Evolutionary conservation across 495 filamentous ascomycete species (phyloP).

Genomic region (Glutinoglossum americanum): DNA sequence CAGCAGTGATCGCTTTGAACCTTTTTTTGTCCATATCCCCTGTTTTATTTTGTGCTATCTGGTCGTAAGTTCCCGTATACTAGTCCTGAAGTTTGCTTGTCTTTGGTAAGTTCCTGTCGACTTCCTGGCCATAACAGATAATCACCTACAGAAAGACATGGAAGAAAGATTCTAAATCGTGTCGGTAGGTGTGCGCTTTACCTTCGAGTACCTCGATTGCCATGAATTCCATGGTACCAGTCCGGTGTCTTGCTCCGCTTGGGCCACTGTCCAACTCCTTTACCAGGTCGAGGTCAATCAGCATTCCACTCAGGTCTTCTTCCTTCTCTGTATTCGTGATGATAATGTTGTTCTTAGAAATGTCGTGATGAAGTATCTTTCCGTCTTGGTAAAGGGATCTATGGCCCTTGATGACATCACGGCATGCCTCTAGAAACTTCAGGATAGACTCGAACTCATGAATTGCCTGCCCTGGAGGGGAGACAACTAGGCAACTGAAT

Average conservation of each 20-base stretch:
- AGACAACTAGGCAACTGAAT: slow-evolving; percentile 9
- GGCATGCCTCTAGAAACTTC: slow-evolving; percentile 14
- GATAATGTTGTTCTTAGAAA: slow-evolving; percentile 9
- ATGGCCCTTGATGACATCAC: slow-evolving; percentile 13
- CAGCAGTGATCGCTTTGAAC: background rate
- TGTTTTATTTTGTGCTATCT: background rate
- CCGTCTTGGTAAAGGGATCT: slow-evolving; percentile 15
- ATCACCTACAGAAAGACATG: slow-evolving; percentile 1
- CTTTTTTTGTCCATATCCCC: background rate
- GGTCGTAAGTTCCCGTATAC: background rate
- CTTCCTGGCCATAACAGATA: background rate
- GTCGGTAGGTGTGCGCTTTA: slow-evolving; percentile 5
- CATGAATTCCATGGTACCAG: slow-evolving; percentile 8
- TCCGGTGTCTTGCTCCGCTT: slow-evolving; percentile 7
- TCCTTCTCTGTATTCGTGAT: slow-evolving; percentile 4
- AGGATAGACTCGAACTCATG: slow-evolving; percentile 9
- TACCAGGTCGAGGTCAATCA: slow-evolving; percentile 11
- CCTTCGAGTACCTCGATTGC: slow-evolving; percentile 7
- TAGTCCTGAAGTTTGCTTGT: background rate
- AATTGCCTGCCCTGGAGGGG: slow-evolving; percentile 4
- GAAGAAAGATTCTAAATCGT: background rate
- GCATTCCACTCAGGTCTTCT: slow-evolving; percentile 6
- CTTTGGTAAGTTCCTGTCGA: background rate
- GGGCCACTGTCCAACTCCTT: background rate
- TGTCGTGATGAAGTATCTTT: slow-evolving; percentile 16